phyloP scores from a whole-genome alignment of 768 basidiomycete genomes.

The Leccinum broughii region DNA sequence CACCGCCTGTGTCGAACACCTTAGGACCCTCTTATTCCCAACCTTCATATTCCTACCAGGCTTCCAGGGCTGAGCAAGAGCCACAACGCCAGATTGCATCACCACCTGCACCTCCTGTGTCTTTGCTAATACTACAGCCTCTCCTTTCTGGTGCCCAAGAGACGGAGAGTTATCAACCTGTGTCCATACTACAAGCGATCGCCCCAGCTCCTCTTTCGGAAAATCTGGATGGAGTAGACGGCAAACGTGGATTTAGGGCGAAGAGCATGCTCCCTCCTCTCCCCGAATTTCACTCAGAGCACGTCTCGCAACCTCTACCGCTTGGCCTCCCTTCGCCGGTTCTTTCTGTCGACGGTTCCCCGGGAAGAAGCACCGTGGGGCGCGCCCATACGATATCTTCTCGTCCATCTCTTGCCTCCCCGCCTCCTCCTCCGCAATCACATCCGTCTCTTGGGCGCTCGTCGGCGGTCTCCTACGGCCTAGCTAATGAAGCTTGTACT shows the following conservation, averaged over 20 bases:
- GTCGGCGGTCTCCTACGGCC: slow-evolving; percentile 22
- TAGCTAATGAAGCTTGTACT: neutral
- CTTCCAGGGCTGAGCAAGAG: slow-evolving; percentile 14
- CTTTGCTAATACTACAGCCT: slow-evolving; percentile 13
- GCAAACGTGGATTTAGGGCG: slow-evolving; percentile 13
- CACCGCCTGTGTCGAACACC: slow-evolving; percentile 18
- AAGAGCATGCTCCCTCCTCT: slow-evolving; percentile 2
- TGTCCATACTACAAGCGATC: slow-evolving; percentile 20
- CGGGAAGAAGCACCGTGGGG: slow-evolving; percentile 18
- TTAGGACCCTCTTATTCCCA: slow-evolving; percentile 17
- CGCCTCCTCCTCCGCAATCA: slow-evolving; percentile 6
- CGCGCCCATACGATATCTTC: slow-evolving; percentile 33
- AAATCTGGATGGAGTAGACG: slow-evolving; percentile 5
- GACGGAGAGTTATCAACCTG: slow-evolving; percentile 21
- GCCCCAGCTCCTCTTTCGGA: slow-evolving; percentile 9
- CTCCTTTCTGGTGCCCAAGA: neutral
- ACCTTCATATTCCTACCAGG: slow-evolving; percentile 12
- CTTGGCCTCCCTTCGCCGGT: slow-evolving; percentile 21
- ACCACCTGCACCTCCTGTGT: slow-evolving; percentile 7
- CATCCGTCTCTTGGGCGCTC: slow-evolving; percentile 27
- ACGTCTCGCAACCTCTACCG: slow-evolving; percentile 19
- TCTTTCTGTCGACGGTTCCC: slow-evolving; percentile 14
- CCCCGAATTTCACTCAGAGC: slow-evolving; percentile 17
- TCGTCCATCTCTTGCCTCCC: slow-evolving; percentile 16
- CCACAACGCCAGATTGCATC: slow-evolving; percentile 15